These are phyloP conservation scores for Spergularia bocconei DNA, from an alignment of 148 eudicot species.

Conservation along the genomic window DNA sequence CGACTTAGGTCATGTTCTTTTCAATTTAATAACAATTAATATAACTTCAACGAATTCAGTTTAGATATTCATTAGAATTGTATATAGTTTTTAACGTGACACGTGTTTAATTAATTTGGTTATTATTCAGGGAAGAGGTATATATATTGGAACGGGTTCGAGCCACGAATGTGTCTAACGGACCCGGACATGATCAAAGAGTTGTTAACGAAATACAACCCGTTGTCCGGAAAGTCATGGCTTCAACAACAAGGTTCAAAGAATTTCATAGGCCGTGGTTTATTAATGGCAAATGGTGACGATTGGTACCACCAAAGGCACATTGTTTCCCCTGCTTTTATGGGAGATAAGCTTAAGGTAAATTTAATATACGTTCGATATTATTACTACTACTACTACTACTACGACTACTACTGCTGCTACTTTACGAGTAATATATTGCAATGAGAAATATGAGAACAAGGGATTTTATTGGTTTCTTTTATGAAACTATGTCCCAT, in stretches of 20 bases:
- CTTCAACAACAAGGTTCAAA: constrained; percentile 81
- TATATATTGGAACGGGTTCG: constrained; percentile 83
- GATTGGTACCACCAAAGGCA: constrained; percentile 91
- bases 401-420: neutral
- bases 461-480: constrained; percentile 18
- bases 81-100: no score
- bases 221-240: constrained; percentile 79
- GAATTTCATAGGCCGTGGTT: constrained; percentile 73
- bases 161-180: constrained; percentile 84
- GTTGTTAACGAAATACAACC: constrained; percentile 59
- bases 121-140: constrained; percentile 62
- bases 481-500: constrained; percentile 13
- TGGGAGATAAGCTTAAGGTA: constrained; percentile 88
- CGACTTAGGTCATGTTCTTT: no score
- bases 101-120: neutral
- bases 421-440: neutral
- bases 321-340: constrained; percentile 89
- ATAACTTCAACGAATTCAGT: neutral
- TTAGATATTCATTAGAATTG: no score
- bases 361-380: neutral
- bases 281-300: constrained; percentile 88
- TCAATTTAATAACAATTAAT: neutral
- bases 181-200: constrained; percentile 77
- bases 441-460: neutral
- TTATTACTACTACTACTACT: neutral